A percentile compares a stretch with the other conserved stretches of the same genome.
Evolutionary conservation across 139 green algal species (phyloP).

Genomic region (Raphidocelis subcapitata): DNA sequence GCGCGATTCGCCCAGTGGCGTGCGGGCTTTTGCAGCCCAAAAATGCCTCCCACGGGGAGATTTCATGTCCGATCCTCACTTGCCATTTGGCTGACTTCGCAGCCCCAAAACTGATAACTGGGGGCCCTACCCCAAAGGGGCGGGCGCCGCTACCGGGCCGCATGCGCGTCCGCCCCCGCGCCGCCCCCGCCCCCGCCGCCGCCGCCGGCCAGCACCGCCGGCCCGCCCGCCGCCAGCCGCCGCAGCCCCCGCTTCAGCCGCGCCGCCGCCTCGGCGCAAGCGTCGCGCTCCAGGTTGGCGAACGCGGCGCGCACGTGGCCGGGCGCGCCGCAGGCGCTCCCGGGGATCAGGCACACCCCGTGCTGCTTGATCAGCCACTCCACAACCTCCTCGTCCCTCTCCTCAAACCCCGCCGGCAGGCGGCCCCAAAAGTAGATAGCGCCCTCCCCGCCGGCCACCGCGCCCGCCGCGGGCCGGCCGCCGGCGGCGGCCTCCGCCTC

Average conservation of each 20-base stretch:
- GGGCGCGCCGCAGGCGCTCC: constrained; percentile 69
- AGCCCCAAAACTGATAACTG: too few relatives aligned
- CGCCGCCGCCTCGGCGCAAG: constrained; percentile 63
- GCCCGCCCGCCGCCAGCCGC: constrained; percentile 58
- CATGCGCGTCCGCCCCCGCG: too few relatives aligned
- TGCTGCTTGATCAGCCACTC: constrained; percentile 81
- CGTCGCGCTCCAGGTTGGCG: constrained; percentile 72
- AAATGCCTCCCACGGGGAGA: too few relatives aligned
- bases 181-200: too few relatives aligned
- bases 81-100: too few relatives aligned
- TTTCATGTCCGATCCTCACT: too few relatives aligned
- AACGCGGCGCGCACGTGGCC: constrained; percentile 72
- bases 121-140: too few relatives aligned
- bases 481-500: constrained; percentile 15
- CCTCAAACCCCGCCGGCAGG: constrained; percentile 57
- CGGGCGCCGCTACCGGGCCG: too few relatives aligned
- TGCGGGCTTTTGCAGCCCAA: too few relatives aligned
- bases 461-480: constrained; percentile 3
- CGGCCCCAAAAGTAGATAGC: constrained; percentile 92
- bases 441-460: constrained; percentile 71
- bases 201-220: constrained; percentile 7
- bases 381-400: constrained; percentile 75
- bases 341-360: constrained; percentile 89
- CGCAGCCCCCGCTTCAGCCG: constrained; percentile 70
- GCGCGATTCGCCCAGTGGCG: too few relatives aligned